These are phyloP conservation scores for Blumeriella jaapii DNA, from an alignment of 2,329 filamentous ascomycete species.

Conservation along the genomic window DNA sequence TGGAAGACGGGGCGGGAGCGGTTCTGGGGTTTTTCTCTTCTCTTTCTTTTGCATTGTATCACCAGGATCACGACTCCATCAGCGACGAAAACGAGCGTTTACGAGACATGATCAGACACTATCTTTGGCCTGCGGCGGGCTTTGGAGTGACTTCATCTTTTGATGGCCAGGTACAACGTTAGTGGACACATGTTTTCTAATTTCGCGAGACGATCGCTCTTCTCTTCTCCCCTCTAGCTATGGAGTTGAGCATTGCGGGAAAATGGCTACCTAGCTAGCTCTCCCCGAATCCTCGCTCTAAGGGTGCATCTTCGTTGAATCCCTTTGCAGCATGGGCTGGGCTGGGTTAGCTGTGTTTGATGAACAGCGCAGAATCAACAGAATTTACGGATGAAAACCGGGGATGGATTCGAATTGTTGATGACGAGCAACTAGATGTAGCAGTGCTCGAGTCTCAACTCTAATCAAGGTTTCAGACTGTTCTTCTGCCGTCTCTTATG, in stretches of 20 bases:
- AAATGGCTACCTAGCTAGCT: no score
- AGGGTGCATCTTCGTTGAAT: no score
- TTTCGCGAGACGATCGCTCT: background rate
- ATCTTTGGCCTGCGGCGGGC: slow-evolving; percentile 12
- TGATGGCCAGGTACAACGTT: background rate
- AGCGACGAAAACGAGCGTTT: slow-evolving; percentile 11
- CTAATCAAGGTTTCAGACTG: no score
- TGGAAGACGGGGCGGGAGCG: slow-evolving; percentile 5
- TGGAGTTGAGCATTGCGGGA: background rate
- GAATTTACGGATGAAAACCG: no score
- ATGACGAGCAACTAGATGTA: no score
- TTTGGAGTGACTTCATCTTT: slow-evolving; percentile 2
- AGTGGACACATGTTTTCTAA: background rate
- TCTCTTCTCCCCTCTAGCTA: background rate
- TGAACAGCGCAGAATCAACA: no score
- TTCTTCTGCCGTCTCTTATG: no score
- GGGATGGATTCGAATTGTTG: no score
- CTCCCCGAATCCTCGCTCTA: no score
- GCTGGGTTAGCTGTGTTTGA: no score
- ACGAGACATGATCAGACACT: slow-evolving; percentile 15
- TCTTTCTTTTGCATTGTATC: slow-evolving; percentile 21
- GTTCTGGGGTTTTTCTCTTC: slow-evolving; percentile 12
- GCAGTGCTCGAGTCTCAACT: no score
- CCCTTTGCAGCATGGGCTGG: no score
- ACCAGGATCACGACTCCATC: slow-evolving; percentile 19